phyloP scores from a whole-genome alignment of 345 rosid genomes.

The Eucalyptus erythrocorys region DNA sequence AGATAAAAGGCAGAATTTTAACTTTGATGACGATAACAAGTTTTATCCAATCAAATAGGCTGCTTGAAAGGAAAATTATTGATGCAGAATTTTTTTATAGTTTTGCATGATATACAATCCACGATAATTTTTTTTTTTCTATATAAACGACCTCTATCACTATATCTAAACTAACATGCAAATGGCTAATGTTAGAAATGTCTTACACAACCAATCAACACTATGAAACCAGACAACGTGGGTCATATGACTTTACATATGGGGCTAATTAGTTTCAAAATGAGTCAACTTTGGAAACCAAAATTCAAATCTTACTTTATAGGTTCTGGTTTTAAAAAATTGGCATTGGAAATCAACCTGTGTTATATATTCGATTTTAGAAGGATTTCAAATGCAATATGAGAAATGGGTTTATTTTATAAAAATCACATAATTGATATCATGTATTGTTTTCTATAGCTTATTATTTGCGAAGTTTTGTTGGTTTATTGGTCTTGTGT shows the following conservation, averaged over 20 bases:
- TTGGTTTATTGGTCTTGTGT: neutral
- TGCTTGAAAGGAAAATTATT: neutral
- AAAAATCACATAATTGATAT: neutral
- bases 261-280: neutral
- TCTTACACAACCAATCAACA: neutral
- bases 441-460: neutral
- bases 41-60: neutral
- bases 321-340: rapidly evolving
- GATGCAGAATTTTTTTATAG: neutral
- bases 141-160: neutral
- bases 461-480: neutral
- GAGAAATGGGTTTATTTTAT: rapidly evolving
- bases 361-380: rapidly evolving
- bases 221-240: rapidly evolving
- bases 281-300: neutral
- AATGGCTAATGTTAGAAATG: neutral
- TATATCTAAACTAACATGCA: neutral
- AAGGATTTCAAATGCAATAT: neutral
- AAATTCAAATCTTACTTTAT: neutral
- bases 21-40: rapidly evolving
- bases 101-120: neutral
- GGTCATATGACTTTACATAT: neutral
- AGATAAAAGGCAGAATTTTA: neutral
- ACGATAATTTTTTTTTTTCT: neutral
- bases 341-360: rapidly evolving